phyloP scores from a whole-genome alignment of 2,329 filamentous ascomycete species.

The Cladophialophora chaetospira region DNA sequence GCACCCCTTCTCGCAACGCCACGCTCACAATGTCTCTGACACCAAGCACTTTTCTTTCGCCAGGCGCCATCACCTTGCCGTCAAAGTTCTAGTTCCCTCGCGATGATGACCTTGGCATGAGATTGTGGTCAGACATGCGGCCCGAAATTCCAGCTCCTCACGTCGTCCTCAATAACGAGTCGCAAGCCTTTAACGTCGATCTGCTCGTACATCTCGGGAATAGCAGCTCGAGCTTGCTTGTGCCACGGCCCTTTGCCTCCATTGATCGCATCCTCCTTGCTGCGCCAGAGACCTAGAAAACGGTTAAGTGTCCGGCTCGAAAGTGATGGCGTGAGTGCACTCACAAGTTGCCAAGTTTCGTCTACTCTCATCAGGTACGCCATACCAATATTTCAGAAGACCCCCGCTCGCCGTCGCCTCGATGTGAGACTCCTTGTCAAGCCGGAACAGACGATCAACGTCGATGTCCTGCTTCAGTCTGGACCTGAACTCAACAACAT shows the following conservation, averaged over 20 bases:
- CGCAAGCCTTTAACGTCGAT: slow-evolving; percentile 68
- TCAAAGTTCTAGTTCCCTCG: too few species aligned
- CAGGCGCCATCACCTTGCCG: too few species aligned
- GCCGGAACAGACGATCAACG: slow-evolving; percentile 65
- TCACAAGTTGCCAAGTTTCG: slow-evolving; percentile 80
- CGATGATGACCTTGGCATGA: too few species aligned
- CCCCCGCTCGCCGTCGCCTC: slow-evolving; percentile 80
- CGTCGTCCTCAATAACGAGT: slow-evolving; percentile 68
- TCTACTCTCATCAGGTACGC: slow-evolving; percentile 66
- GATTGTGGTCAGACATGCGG: slow-evolving; percentile 15
- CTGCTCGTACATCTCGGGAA: slow-evolving; percentile 55
- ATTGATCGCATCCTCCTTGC: slow-evolving; percentile 62
- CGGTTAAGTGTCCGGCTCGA: neutral
- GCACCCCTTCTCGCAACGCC: neutral
- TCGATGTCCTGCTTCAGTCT: slow-evolving; percentile 68
- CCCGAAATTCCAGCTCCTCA: slow-evolving; percentile 56
- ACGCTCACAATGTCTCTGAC: too few species aligned
- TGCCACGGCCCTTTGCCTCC: slow-evolving; percentile 62
- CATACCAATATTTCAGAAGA: slow-evolving; percentile 94
- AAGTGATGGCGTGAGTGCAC: slow-evolving; percentile 31
- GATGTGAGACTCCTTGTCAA: slow-evolving; percentile 77
- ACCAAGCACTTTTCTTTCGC: too few species aligned
- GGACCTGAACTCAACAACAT: slow-evolving; percentile 82
- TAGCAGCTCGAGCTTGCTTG: slow-evolving; percentile 54
- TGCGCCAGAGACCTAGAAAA: slow-evolving; percentile 64